Base-by-base conservation (phyloP, 2,329 filamentous ascomycete species). In the Capronia coronata region DNA sequence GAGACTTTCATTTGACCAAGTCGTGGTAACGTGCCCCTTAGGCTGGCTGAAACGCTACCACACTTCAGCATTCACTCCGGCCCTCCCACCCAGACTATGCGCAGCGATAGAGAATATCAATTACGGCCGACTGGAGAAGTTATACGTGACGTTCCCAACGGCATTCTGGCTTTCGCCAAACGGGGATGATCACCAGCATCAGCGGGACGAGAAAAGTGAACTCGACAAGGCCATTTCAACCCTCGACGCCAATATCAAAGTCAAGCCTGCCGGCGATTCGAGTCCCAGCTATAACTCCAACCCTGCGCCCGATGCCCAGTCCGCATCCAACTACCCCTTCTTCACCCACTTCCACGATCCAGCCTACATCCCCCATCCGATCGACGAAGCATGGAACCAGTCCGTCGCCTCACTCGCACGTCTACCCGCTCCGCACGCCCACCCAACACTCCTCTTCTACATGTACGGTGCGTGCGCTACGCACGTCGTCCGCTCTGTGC, bases 371-470 rank as follows among this genome's bases (percentile, higher is more conserved):
- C 55, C 71, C 0, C 69, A 76, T 43, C 77, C 79, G 6, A 84
- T 85, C 58, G 77, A 80, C 1, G 60, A 75, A 4, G 68, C 73
- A 52, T 93, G 87, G 86, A 79, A 82, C 54, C 84, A 87, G 65
- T 84, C 91, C 68, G 78, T 81, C 46, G 75, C 94, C 50, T 89
- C 91, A 50, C 76, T 95, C 18, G 82, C 84, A 35, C 80, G 83
- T 1, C 73, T 94, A 1, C 74, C 78, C 0, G 59, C 63, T 0
- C 62, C 69, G 1, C 73, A 71, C 43, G 76, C 83, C 0, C 88
- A 94, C 52, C 85, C 89, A 6, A 94, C 87, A 0, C 75, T 95
- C 2, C 77, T 95, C 21, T 95, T 94, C 75, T 95, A 74, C 62
- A 65, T 69, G 39, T 69, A 74, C 60, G 72, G 73, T 1, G 62